Evolutionary conservation across 495 filamentous ascomycete genomes (phyloP).

Genomic region (Melanomma pulvis-pyrius): DNA sequence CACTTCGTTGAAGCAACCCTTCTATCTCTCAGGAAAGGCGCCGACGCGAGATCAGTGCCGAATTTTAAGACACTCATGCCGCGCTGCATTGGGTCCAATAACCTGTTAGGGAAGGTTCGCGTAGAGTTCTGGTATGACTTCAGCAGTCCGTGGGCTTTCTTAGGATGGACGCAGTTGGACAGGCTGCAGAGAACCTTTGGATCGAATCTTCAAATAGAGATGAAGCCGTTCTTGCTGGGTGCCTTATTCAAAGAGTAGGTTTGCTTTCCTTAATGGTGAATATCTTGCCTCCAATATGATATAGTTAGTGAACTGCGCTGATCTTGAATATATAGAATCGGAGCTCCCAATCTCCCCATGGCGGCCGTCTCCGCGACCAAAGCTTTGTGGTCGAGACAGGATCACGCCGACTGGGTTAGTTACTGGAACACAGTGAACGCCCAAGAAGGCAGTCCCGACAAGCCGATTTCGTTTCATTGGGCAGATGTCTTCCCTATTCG

Average conservation of each 20-base stretch:
- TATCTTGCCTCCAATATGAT: neutral
- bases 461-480: conserved; percentile 33
- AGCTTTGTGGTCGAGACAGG: conserved; percentile 19
- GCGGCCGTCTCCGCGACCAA: conserved; percentile 23
- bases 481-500: conserved; percentile 33
- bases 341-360: conserved; percentile 32
- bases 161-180: conserved; percentile 31
- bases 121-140: conserved; percentile 38
- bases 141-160: conserved; percentile 32
- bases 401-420: conserved; percentile 31
- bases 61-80: conserved; percentile 24
- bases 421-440: conserved; percentile 33
- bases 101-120: conserved; percentile 4
- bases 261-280: neutral
- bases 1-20: conserved; percentile 34
- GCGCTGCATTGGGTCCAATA: conserved; percentile 4
- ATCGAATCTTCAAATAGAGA: conserved; percentile 23
- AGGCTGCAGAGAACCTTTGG: conserved; percentile 31
- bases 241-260: conserved; percentile 33
- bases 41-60: neutral
- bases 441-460: conserved; percentile 30
- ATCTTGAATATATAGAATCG: conserved; percentile 18
- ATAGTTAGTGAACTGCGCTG: neutral
- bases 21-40: neutral
- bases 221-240: conserved; percentile 36